Evolutionary conservation across 139 green algal genomes (phyloP), one percentile per base, ranked within the genome.

Genomic region (Chlamydomonas sp.): DNA sequence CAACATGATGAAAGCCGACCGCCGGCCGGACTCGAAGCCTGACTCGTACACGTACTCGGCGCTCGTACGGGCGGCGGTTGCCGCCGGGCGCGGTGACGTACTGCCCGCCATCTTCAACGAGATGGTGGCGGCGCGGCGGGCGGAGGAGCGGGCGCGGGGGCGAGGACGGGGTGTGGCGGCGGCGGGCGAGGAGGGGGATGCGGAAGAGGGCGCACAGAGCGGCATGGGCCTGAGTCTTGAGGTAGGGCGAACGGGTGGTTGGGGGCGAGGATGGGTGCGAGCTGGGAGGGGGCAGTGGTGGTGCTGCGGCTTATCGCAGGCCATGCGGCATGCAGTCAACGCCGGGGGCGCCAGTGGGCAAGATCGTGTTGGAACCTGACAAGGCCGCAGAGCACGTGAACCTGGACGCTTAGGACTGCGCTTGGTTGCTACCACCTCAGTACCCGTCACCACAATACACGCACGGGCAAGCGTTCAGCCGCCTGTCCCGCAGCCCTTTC

Each of bases 41-140:
- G 86, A 94, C 57, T 61, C 80, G 0, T 92, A 78, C 90, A 92
- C 90, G 12, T 94, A 93, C 86, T 79, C 62, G 2, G 90, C 86
- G 6, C 86, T 94, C 5, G 73, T 93, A 63, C 73, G 85, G 2
- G 86, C 68, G 0, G 66, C 91, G 5, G 68, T 75, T 49, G 78
- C 67, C 5, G 63, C 78, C 20, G 82, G 89, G 17, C 78, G 85
- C 9, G 84, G 80, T 62, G 88, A 91, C 71, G 80, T 94, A 63
- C 84, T 91, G 58, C 86, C 90, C 5, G 75, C 77, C 78, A 77
- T 94, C 9, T 79, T 85, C 58, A 76, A 86, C 16, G 77, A 91
- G 72, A 91, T 92, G 82, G 68, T 77, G 74, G 83, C 83, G 62
- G n/a, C 62, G 62, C 83, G 66, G 74, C 72, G 83, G 20, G 83